Evolutionary conservation across 2,329 filamentous ascomycete species (phyloP), one percentile per base, ranked within the genome.

Genomic region (Fusarium luffae): DNA sequence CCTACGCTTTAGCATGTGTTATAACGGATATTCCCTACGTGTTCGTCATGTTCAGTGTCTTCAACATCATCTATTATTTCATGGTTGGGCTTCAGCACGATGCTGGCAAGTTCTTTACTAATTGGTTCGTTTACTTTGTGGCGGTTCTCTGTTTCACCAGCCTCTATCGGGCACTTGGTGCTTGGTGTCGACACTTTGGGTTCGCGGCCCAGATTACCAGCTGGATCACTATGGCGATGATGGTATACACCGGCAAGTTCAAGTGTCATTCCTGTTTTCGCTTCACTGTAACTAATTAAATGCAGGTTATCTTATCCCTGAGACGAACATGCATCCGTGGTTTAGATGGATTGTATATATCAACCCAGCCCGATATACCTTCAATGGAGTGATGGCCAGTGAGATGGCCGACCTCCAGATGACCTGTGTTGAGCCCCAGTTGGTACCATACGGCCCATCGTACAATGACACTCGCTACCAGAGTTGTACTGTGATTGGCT

Each of bases 341-440:
- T 37, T 87, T 18, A 85, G 85, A 3, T 92, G 89, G 88, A 84
- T 86, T 27, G 80, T 85, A 28, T 91, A 89, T 89, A 87, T 91
- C 62, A 88, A 86, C 57, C 74, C 88, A 4, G 84, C 91, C 23
- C 85, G 83, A 6, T 91, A 91, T 65, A 87, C 83, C 0, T 91
- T 91, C 71, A 88, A 91, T 69, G 81, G 84, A 3, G 79, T 90
- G 13, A 86, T 89, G 84, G 79, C 86, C 57, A 91, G 90, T 74
- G 89, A 92, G 68, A 2, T 90, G 88, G 65, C 79, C 82, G 3
- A 73, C 16, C 5, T 19, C 30, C 12, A 27, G 14, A 18, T 57
- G 10, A 4, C 25, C n/a, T 57, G 54, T 12, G 30, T 47, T 6
- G 52, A 47, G 3, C 52, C 52, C 14, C 52, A 55, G 9, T 72